Base-by-base conservation (phyloP, 2,329 filamentous ascomycete genomes). In the Bipolaris cookei region DNA sequence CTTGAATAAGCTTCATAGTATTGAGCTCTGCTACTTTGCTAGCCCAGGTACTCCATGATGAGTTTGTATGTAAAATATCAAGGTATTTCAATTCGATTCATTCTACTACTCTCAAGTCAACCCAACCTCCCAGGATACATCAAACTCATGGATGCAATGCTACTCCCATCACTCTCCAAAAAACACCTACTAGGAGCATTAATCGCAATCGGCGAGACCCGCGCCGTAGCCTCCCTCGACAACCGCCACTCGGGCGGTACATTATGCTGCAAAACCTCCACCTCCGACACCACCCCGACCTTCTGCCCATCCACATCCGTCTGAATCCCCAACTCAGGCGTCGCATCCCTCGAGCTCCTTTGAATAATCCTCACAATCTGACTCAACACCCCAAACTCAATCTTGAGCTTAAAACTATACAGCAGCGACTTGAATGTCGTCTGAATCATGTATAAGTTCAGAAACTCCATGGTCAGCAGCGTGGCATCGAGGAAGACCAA, bases 301-400 rank as follows among this genome's bases (percentile, higher is more conserved):
- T 38, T 25, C 45, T 25, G 18, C 21, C 2, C n/a, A 21, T 45
- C 23, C 2, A 32, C 21, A 37, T 43, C 20, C 16, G 28, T 20
- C 13, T 21, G 21, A 28, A 8, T 14, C 28, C 11, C 14, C 4
- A 14, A 2, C 25, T 7, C 20, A 2, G 51, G 46, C 14, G 43
- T 34, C 8, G 35, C 16, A 16, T 35, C 34, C 2, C 48, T n/a
- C 38, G 50, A 18, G 25, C 51, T 20, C 32, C 20, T 46, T 39
- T 54, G 51, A 20, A 48, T 42, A 11, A 54, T 28, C 3, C 37
- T 21, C 2, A 64, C 49, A 23, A 56, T 53, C 42, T 64, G 61
- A 41, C 81, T 77, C 13, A 86, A 71, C 41, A 86, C 78, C 13
- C 80, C 78, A 56, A 81, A 79, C 65, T 86, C 84, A 11, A 84